A percentile compares a stretch with the other conserved stretches of the same genome.
phyloP scores from a whole-genome alignment of 768 basidiomycete species.

The Termitomyces bulborhizus region DNA sequence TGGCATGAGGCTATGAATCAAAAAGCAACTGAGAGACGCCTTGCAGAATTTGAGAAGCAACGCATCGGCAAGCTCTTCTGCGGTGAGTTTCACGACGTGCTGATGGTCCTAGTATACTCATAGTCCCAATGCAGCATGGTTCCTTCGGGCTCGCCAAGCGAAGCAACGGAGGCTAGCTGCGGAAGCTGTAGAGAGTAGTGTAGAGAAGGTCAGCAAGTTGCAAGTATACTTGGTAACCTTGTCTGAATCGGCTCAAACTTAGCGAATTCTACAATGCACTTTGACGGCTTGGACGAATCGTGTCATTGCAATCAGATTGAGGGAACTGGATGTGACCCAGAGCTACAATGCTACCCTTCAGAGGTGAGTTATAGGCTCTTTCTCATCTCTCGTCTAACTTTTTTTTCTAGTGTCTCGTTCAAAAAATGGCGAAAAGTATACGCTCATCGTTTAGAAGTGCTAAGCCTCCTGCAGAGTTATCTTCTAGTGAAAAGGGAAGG shows the following conservation, averaged over 20 bases:
- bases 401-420: slow-evolving; percentile 42
- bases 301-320: slow-evolving; percentile 67
- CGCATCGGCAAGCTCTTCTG: slow-evolving; percentile 21
- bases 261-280: slow-evolving; percentile 48
- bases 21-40: slow-evolving; percentile 35
- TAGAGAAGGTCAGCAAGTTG: slow-evolving; percentile 30
- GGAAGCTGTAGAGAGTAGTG: slow-evolving; percentile 29
- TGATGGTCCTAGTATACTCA: not conserved
- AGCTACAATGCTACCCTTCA: slow-evolving; percentile 26
- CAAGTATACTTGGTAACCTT: not conserved
- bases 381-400: slow-evolving; percentile 1
- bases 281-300: slow-evolving; percentile 64
- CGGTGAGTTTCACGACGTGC: slow-evolving; percentile 4
- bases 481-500: slow-evolving; percentile 78
- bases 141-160: slow-evolving; percentile 27
- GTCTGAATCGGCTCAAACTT: not conserved
- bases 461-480: slow-evolving; percentile 81
- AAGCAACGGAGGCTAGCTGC: slow-evolving; percentile 39
- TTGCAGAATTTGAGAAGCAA: slow-evolving; percentile 35
- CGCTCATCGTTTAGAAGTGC: slow-evolving; percentile 60
- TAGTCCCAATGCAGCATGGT: slow-evolving; percentile 36
- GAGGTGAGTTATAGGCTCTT: slow-evolving; percentile 19
- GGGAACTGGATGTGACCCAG: slow-evolving; percentile 60
- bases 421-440: slow-evolving; percentile 63
- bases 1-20: slow-evolving; percentile 44